Evolutionary conservation across 441 rosid species (phyloP), one percentile per base, ranked within the genome.

Genomic region (Gossypium gossypioides): DNA sequence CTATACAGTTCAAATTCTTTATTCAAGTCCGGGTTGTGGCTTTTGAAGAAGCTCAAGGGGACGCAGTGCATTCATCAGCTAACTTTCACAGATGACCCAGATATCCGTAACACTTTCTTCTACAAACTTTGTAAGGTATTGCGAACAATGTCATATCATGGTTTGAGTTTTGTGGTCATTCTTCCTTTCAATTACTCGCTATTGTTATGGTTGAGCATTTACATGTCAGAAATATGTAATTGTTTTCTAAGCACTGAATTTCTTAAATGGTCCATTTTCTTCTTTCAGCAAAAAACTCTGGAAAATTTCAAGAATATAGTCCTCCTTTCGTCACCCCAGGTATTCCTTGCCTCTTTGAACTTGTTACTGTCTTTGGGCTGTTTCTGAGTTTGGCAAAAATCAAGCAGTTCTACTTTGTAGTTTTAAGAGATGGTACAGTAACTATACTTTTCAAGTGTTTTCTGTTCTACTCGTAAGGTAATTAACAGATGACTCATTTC

Each of bases 1-100:
- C 84, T 94, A 56, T 92, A 94, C 84, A 90, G 98, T 81, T 87
- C 97, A 67, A 92, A 94, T 84, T 91, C 96, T 4, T 79, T 94
- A 79, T 94, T 94, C 71, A 94, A 94, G 74, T 94, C 99, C 2
- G 97, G 97, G 22, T 72, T 92, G 80, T 94, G 97, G 97, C 81
- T 92, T 74, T 65, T 92, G 80, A 94, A 92, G 86, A 94, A 94
- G 86, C 75, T 92, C 59, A 92, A 88, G 86, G 89, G 89, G 50
- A 87, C 94, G 32, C 96, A 84, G 72, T 91, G 96, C 83, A 89
- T 94, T 81, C 97, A 94, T 85, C 97, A 92, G 83, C 97, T 94
- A 60, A 94, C 97, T 18, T 87, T 90, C 81, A 89, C 98, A 1
- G 98, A 94, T 82, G 91, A 90, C 68, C 84, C 96, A 34, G 88